Evolutionary conservation across 2,329 filamentous ascomycete species (phyloP), one percentile per base, ranked within the genome.

Genomic region (Corniculantispora saksenae): DNA sequence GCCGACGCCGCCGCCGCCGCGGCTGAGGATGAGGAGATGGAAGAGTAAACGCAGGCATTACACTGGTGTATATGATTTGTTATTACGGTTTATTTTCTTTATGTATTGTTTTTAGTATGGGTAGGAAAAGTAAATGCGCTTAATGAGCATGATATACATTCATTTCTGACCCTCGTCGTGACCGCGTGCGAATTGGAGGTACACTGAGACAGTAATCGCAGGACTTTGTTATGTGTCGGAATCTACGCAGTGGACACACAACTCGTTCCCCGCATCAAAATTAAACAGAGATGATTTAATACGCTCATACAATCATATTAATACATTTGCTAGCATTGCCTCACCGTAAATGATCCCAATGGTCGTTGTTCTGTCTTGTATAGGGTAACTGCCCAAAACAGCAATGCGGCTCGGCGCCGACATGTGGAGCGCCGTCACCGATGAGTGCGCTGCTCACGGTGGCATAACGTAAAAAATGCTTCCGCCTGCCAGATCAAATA

Each of bases 21-120:
- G 10, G 68, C 71, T 66, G 74, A 69, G 40, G 75, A 75, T 47
- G 78, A 78, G 40, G 74, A 69, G 38, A 75, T 75, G 53, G 78
- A 78, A 27, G 75, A 77, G 70, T 71, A 68, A 23, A 40, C 25
- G 40, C n/a, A 32, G 60, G 25, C 60, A 62, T 62, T 32, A 45
- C 38, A 47, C 23, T 10, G 62, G 45, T 64, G 62, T 64, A 64
- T 10, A 59, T 64, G 55, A 32, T 29, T 29, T 7, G 43, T 54
- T 54, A 27, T 43, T 60, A 27, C 17, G 32, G 32, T 32, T 32
- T 32, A 32, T 32, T 32, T 32, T 10, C 10, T 32, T 32, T 6
- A 6, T 32, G 32, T 32, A 40, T 51, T 25, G 38, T 10, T 59
- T 64, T 47, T 63, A 2, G 32, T 25, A 17, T 64, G 63, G 63